phyloP scores from a whole-genome alignment of 768 basidiomycete genomes.

The Leccinum broughii region DNA sequence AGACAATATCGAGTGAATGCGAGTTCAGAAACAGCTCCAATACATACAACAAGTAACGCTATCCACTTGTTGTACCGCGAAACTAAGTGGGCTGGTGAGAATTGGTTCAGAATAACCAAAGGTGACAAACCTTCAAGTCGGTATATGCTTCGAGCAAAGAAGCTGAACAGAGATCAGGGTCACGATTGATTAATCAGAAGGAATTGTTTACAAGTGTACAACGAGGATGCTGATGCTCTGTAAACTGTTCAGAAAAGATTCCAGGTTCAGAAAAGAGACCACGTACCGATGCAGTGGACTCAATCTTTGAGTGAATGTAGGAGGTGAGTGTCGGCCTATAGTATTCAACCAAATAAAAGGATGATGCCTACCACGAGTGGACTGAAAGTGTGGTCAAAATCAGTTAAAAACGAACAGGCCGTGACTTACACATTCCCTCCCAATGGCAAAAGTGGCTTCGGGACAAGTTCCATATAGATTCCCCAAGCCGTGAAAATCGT shows the following conservation, averaged over 20 bases:
- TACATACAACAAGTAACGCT: slow-evolving; percentile 8
- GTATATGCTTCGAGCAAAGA: slow-evolving; percentile 15
- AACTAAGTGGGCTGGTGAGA: slow-evolving; percentile 5
- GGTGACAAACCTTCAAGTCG: slow-evolving; percentile 1
- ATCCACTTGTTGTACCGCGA: slow-evolving; percentile 12
- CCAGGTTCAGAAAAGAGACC: background rate
- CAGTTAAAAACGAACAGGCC: background rate
- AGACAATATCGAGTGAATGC: background rate
- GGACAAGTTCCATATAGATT: slow-evolving; percentile 10
- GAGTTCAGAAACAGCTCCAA: background rate
- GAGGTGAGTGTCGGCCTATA: background rate
- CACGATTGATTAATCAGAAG: background rate
- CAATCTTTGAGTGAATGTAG: background rate
- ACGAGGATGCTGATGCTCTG: slow-evolving; percentile 12
- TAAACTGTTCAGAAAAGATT: background rate
- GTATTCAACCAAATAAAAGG: background rate
- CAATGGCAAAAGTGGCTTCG: slow-evolving; percentile 2
- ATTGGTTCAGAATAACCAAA: background rate
- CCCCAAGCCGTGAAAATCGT: slow-evolving; percentile 12
- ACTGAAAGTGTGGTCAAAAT: background rate
- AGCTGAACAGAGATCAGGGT: slow-evolving; percentile 8
- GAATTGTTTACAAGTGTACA: slow-evolving; percentile 13
- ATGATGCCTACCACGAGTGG: slow-evolving; percentile 14
- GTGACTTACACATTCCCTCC: slow-evolving; percentile 9
- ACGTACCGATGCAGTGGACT: slow-evolving; percentile 19